phyloP scores from a whole-genome alignment of 768 basidiomycete species.

The Lactarius hengduanensis region DNA sequence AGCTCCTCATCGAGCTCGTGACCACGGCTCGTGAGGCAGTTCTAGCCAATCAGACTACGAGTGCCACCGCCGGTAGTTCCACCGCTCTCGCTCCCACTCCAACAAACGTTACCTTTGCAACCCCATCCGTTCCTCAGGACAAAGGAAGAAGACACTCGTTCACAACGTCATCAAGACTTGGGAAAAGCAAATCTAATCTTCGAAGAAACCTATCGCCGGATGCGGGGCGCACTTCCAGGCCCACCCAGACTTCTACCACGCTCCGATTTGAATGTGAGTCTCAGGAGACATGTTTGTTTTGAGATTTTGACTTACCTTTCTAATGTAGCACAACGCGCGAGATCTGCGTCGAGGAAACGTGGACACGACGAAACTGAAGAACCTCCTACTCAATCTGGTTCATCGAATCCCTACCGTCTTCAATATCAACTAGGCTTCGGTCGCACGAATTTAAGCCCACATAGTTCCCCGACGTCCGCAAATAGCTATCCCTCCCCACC shows the following conservation, averaged over 20 bases:
- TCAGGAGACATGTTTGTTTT: slow-evolving; percentile 6
- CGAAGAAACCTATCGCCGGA: slow-evolving; percentile 38
- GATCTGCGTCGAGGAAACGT: slow-evolving; percentile 74
- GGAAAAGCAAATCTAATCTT: slow-evolving; percentile 32
- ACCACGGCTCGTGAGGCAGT: slow-evolving; percentile 71
- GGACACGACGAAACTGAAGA: slow-evolving; percentile 64
- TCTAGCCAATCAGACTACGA: slow-evolving; percentile 32
- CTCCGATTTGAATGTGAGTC: slow-evolving; percentile 38
- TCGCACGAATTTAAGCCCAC: slow-evolving; percentile 52
- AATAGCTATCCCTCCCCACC: slow-evolving; percentile 68
- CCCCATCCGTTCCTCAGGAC: slow-evolving; percentile 17
- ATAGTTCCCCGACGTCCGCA: slow-evolving; percentile 73
- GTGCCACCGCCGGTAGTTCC: slow-evolving; percentile 29
- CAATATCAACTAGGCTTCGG: slow-evolving; percentile 35
- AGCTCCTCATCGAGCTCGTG: slow-evolving; percentile 67
- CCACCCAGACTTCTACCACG: slow-evolving; percentile 31
- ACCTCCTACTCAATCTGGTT: slow-evolving; percentile 40
- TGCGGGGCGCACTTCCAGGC: slow-evolving; percentile 34
- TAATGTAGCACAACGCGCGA: slow-evolving; percentile 58
- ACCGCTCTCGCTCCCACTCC: slow-evolving; percentile 14
- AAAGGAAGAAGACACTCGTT: slow-evolving; percentile 30
- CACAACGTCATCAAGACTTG: slow-evolving; percentile 22
- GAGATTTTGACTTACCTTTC: slow-evolving; percentile 6
- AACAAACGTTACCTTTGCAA: slow-evolving; percentile 11
- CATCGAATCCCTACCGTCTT: slow-evolving; percentile 29